Conservation (phyloP, 495 filamentous ascomycete genomes). For the Lophiostoma macrostomum region DNA sequence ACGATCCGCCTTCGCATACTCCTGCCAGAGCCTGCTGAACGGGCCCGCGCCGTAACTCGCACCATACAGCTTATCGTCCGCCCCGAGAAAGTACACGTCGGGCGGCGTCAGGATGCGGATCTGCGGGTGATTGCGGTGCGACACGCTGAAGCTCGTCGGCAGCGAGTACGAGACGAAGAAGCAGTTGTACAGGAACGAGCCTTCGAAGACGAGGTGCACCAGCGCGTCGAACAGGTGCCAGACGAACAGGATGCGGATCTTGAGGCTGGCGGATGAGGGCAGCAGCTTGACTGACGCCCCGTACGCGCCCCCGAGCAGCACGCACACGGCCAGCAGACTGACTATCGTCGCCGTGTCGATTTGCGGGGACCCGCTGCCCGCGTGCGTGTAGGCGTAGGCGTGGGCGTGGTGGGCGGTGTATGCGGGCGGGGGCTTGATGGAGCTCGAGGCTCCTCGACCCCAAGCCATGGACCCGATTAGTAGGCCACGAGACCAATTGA, state of each 20-base stretch:
- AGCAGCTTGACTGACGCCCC: constrained; percentile 46
- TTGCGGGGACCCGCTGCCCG: constrained; percentile 32
- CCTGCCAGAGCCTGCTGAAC: constrained; percentile 76
- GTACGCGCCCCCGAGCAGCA: constrained; percentile 55
- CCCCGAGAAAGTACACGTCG: constrained; percentile 53
- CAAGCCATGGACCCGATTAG: too few relatives aligned
- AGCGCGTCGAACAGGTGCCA: constrained; percentile 94
- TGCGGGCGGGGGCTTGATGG: too few relatives aligned
- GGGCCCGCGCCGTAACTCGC: constrained; percentile 64
- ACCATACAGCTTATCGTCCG: constrained; percentile 63
- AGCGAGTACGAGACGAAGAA: constrained; percentile 64
- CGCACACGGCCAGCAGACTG: constrained; percentile 52
- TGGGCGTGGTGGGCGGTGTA: too few relatives aligned
- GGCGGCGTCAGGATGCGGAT: constrained; percentile 39
- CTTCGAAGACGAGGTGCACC: constrained; percentile 85
- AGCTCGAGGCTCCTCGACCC: too few relatives aligned
- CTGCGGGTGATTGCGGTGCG: constrained; percentile 22
- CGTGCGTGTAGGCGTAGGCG: background rate
- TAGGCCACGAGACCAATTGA: too few relatives aligned
- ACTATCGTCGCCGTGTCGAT: constrained; percentile 50
- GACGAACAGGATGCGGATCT: constrained; percentile 74
- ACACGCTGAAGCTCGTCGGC: constrained; percentile 26
- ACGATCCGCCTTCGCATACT: constrained; percentile 83
- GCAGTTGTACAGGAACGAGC: constrained; percentile 86
- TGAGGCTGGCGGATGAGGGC: constrained; percentile 46